Evolutionary conservation across 1,284 basidiomycete genomes (phyloP), one percentile per base, ranked within the genome.

Genomic region (Garcileccinum viscosum): DNA sequence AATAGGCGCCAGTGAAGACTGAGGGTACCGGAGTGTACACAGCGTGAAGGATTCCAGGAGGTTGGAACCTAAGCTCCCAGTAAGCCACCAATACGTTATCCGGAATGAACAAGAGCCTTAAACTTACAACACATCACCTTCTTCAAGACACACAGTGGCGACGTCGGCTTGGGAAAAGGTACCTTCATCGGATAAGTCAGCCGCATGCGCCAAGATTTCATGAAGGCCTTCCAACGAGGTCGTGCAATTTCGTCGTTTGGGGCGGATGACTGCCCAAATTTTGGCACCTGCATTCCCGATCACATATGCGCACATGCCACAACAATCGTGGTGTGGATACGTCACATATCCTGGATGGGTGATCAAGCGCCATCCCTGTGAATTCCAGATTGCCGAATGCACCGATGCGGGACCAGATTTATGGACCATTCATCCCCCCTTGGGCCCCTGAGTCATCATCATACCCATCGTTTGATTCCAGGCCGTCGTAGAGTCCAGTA

Each of bases 51-150:
- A 70, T 63, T 2, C 56, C 60, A 0, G 62, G 67, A 0, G 64
- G 68, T 64, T 74, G 72, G 22, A 75, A 72, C 68, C 69, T 75
- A 33, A 12, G 24, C 24, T 50, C 44, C 44, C 44, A 50, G 38
- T 40, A 40, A 40, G 38, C 38, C 19, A 14, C 17, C 38, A 40
- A 40, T 40, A 40, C 14, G n/a, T n/a, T n/a, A n/a, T n/a, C n/a
- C n/a, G 38, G 14, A 40, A 40, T 40, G 5, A 50, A 22, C 44
- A 24, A 50, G 11, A 14, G 24, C 22, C 2, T n/a, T 30, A 1
- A 1, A 53, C 58, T 40, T 33, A 73, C 71, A 73, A 71, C 0
- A 73, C 5, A 3, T 71, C 64, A 0, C 65, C 69, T 37, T 38
- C 63, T 42, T 73, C 65, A 0, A 73, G 70, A 12, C 72, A 73